Percentiles rank a stretch among this genome's conserved stretches.
Conservation (phyloP, 768 basidiomycete genomes). For the Leucocoprinus leucothites region DNA sequence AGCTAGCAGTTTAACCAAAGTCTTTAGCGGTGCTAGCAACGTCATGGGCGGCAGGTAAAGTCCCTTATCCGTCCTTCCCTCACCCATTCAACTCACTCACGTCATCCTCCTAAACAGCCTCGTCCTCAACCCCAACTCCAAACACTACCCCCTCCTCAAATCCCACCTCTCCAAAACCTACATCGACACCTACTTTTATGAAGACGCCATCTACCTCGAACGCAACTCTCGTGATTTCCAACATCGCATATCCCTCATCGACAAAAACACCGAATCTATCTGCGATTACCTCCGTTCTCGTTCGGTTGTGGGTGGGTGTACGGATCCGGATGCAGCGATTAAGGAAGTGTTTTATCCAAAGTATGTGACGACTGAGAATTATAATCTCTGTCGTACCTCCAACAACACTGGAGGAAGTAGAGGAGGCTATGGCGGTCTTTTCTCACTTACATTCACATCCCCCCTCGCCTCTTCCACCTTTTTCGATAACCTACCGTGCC, state of each 20-base stretch:
- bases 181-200: slow-evolving; percentile 85
- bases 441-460: slow-evolving; percentile 82
- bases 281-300: slow-evolving; percentile 74
- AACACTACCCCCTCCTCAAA: slow-evolving; percentile 68
- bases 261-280: slow-evolving; percentile 77
- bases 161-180: slow-evolving; percentile 51
- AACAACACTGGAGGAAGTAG: slow-evolving; percentile 24
- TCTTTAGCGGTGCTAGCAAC: slow-evolving; percentile 93
- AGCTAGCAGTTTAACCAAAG: slow-evolving; percentile 88
- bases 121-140: slow-evolving; percentile 78
- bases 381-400: slow-evolving; percentile 56
- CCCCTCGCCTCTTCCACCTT: slow-evolving; percentile 68
- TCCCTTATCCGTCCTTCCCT: background rate
- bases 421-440: slow-evolving; percentile 82
- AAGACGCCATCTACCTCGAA: slow-evolving; percentile 96
- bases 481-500: slow-evolving; percentile 78
- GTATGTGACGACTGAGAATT: slow-evolving; percentile 69
- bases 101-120: slow-evolving; percentile 46
- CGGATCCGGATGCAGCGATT: slow-evolving; percentile 43
- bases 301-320: slow-evolving; percentile 38
- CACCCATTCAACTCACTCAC: background rate
- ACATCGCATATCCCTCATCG: slow-evolving; percentile 70
- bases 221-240: slow-evolving; percentile 95
- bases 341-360: slow-evolving; percentile 91
- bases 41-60: slow-evolving; percentile 96